These are phyloP conservation scores for Toxicodendron radicans DNA, from an alignment of 345 rosid genomes.

Conservation along the genomic window DNA sequence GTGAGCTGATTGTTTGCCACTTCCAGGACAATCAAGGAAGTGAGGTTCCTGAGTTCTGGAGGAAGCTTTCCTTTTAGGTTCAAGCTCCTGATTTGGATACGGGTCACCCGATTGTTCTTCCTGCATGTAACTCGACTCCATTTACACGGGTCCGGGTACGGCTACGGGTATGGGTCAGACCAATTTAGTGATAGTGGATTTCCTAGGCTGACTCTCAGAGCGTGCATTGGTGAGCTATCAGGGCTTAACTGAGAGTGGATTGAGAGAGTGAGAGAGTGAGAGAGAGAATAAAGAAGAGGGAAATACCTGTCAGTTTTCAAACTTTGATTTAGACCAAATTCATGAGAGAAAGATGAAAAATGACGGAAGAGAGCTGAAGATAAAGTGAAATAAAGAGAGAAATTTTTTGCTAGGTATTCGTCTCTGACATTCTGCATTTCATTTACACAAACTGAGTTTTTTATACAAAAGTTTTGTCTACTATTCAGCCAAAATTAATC, in stretches of 20 bases:
- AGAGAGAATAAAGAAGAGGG: neutral
- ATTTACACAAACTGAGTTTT: too few relatives aligned
- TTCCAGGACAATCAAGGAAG: constrained; percentile 45
- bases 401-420: too few relatives aligned
- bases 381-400: too few relatives aligned
- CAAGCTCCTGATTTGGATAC: constrained; percentile 54
- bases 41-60: constrained; percentile 44
- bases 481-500: too few relatives aligned
- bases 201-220: constrained; percentile 32
- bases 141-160: constrained; percentile 63
- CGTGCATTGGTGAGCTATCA: neutral
- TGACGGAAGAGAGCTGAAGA: too few relatives aligned
- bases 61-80: constrained; percentile 55
- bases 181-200: constrained; percentile 49
- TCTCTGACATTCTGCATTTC: too few relatives aligned
- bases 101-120: constrained; percentile 31
- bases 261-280: neutral
- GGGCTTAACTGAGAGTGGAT: neutral
- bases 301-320: too few relatives aligned
- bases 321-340: too few relatives aligned
- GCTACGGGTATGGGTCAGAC: too few relatives aligned
- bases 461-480: too few relatives aligned
- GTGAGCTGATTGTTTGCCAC: constrained; percentile 46
- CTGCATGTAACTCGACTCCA: constrained; percentile 52
- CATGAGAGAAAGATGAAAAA: too few relatives aligned